These are phyloP conservation scores for Amylocarpus encephaloides DNA, from an alignment of 2,329 filamentous ascomycete species.

Conservation along the genomic window DNA sequence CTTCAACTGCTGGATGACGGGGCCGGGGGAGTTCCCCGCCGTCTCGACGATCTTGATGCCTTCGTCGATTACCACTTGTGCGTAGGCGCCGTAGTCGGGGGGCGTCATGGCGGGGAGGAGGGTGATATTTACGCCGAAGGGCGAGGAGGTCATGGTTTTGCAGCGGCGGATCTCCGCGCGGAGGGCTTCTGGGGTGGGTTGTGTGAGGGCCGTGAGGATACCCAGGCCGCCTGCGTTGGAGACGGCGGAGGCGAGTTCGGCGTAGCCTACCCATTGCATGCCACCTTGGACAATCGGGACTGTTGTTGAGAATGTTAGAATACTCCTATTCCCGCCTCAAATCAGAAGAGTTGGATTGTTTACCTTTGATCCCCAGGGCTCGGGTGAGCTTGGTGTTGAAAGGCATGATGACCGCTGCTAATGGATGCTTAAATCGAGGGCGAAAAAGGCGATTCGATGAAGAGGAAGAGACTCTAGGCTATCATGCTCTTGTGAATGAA, in stretches of 20 bases:
- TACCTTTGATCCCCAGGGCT: slow-evolving; percentile 37
- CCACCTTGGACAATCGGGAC: slow-evolving; percentile 80
- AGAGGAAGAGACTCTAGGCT: slow-evolving; percentile 9
- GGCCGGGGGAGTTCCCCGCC: slow-evolving; percentile 82
- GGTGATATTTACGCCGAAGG: slow-evolving; percentile 93
- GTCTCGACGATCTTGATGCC: slow-evolving; percentile 89
- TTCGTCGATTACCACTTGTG: slow-evolving; percentile 88
- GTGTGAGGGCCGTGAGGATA: slow-evolving; percentile 82
- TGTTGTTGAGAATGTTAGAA: slow-evolving; percentile 31
- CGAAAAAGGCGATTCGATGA: not conserved
- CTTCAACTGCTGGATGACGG: slow-evolving; percentile 86
- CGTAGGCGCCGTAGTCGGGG: slow-evolving; percentile 88
- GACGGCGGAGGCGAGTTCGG: slow-evolving; percentile 69
- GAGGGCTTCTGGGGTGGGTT: slow-evolving; percentile 84
- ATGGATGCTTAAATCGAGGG: not conserved
- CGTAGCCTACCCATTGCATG: slow-evolving; percentile 82
- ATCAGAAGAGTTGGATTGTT: not conserved
- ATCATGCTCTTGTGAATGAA: not conserved
- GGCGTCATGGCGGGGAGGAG: slow-evolving; percentile 84
- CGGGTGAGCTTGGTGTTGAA: slow-evolving; percentile 35
- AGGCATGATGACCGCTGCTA: slow-evolving; percentile 29
- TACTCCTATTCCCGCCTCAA: too few relatives aligned
- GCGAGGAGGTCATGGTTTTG: slow-evolving; percentile 68
- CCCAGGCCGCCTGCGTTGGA: slow-evolving; percentile 78
- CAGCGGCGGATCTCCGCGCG: slow-evolving; percentile 89